Base-by-base conservation (phyloP, 768 basidiomycete genomes). In the Holtermanniella nyarrowii region DNA sequence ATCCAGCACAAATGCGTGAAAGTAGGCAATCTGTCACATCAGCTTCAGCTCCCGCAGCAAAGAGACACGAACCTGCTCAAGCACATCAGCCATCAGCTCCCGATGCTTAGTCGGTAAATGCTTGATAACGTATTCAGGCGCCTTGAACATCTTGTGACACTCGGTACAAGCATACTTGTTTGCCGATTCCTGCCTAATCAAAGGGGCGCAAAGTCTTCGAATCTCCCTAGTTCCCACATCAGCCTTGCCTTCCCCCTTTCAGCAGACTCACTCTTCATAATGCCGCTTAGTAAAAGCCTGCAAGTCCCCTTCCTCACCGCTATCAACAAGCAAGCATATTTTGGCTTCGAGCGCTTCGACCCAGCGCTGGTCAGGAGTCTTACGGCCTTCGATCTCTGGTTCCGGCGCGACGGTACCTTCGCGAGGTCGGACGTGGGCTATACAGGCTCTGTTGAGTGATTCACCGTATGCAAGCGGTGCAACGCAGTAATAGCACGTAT, bases 81-180 rank as follows among this genome's bases (percentile, higher is more conserved):
- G 79, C 46, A 77, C 74, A 11, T 63, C 53, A 59, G 84, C 85
- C 52, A 91, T 79, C 14, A 88, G 75, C 54, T 95, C 87, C 11
- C 84, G 76, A 68, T 99, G 95, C 70, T 97, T 97, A 70, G 91
- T 88, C 12, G 83, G 80, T 55, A 99, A 83, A 69, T 99, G 95
- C 77, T 97, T 97, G 74, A 93, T 88, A 44, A 97, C 86, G 73
- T 96, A 99, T 22, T 90, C 82, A 26, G 86, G 85, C 3, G 90
- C 95, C 71, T 91, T 91, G 82, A 99, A 99, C 20, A 97, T 77
- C 75, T 99, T 99, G 73, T 83, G 84, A 72, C 95, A 99, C 39
- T 71, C 66, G 76, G 88, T 93, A 76, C 95, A 99, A 57, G 95
- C 79, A 75, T 86, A 97, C 69, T 95, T 97, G 63, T 84, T 87